phyloP scores from a whole-genome alignment of 2,329 filamentous ascomycete species.

The Arachnopeziza araneosa region DNA sequence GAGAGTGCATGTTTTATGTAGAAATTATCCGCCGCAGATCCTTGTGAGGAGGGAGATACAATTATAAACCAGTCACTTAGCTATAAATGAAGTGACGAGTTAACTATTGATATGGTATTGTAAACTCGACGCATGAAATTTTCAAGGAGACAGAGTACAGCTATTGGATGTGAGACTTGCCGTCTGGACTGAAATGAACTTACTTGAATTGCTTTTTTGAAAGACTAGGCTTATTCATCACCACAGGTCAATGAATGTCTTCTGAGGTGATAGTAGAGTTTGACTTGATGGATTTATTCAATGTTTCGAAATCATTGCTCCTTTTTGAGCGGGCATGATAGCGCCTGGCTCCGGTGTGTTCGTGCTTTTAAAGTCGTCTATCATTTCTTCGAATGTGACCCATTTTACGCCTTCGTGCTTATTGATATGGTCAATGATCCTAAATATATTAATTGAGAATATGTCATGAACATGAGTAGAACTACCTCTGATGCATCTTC shows the following conservation, averaged over 20 bases:
- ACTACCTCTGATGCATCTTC: conserved; percentile 65
- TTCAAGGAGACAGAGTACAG: not conserved
- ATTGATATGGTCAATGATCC: conserved; percentile 65
- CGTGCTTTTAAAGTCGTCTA: conserved; percentile 65
- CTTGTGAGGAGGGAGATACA: not conserved
- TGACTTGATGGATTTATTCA: not conserved
- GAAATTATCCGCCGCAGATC: not conserved
- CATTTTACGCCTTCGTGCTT: conserved; percentile 56
- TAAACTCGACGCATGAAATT: not conserved
- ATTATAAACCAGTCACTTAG: too few species aligned
- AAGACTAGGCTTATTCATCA: too few species aligned
- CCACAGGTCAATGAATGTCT: too few species aligned
- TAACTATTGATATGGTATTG: not conserved
- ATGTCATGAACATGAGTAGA: conserved; percentile 48
- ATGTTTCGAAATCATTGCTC: not conserved
- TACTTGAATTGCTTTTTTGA: too few species aligned
- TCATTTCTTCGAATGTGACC: conserved; percentile 66
- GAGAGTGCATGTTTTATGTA: not conserved
- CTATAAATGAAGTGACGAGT: not conserved
- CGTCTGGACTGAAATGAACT: too few species aligned
- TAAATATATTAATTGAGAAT: conserved; percentile 67
- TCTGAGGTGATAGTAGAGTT: not conserved
- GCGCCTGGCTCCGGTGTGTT: conserved; percentile 53
- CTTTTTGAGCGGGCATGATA: conserved; percentile 48
- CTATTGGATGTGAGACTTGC: too few species aligned